phyloP scores from a whole-genome alignment of 306 rosid species.

The Leucaena leucocephala region DNA sequence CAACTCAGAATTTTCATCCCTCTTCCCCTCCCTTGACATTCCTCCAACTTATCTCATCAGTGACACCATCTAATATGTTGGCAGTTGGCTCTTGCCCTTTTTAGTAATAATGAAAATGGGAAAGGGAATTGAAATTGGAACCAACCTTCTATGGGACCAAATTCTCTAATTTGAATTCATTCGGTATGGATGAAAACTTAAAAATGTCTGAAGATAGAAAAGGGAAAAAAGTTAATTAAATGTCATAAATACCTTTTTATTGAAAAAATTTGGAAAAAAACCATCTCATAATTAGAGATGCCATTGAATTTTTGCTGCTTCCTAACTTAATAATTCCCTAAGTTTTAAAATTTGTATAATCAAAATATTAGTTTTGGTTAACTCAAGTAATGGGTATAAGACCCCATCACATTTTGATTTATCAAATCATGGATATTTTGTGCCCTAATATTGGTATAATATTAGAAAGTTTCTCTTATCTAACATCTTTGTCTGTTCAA shows the following conservation, averaged over 20 bases:
- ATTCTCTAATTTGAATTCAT: background rate
- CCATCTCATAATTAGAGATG: background rate
- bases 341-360: background rate
- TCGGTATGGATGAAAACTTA: background rate
- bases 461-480: background rate
- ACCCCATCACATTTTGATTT: background rate
- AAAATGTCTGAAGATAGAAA: background rate
- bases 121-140: background rate
- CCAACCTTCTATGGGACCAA: background rate
- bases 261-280: background rate
- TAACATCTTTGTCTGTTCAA: slow-evolving; percentile 33
- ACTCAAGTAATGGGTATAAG: no score
- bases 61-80: background rate
- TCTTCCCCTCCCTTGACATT: background rate
- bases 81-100: background rate
- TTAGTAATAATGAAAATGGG: background rate
- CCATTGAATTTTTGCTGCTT: background rate
- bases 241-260: background rate
- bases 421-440: background rate
- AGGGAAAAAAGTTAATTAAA: background rate
- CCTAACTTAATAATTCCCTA: background rate
- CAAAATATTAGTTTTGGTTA: background rate
- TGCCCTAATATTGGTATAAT: background rate
- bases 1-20: background rate
- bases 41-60: background rate